These are phyloP conservation scores for Pythium scleroteichum DNA, from an alignment of 352 stramenopile genomes.

Conservation along the genomic window DNA sequence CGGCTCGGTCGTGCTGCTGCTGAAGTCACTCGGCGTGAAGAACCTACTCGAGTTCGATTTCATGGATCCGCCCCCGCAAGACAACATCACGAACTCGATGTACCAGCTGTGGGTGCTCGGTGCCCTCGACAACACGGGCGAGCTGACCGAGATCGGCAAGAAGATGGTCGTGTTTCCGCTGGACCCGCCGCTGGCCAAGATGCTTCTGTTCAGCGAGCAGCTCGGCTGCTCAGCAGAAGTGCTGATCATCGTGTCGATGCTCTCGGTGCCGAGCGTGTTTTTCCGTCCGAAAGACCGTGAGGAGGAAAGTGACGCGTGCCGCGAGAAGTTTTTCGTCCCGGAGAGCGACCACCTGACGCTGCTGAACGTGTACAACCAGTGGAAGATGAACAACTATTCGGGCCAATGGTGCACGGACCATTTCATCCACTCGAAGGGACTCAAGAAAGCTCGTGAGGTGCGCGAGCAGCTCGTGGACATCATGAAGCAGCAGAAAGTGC, in stretches of 20 bases:
- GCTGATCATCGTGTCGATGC: conserved; percentile 96
- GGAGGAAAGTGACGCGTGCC: conserved; percentile 96
- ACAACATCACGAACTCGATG: conserved; percentile 98
- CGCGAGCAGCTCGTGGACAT: conserved; percentile 97
- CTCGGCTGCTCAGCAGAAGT: conserved; percentile 95
- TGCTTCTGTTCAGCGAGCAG: conserved; percentile 95
- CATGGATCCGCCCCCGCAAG: conserved; percentile 96
- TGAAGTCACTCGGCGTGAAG: conserved; percentile 97
- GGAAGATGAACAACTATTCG: conserved; percentile 96
- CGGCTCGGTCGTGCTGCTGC: conserved; percentile 96
- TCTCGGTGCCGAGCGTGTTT: conserved; percentile 97
- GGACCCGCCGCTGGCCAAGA: conserved; percentile 94
- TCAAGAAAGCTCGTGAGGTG: conserved; percentile 92
- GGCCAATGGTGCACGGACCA: conserved; percentile 93
- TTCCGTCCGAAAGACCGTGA: conserved; percentile 96
- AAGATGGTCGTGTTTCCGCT: conserved; percentile 99
- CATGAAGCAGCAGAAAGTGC: conserved; percentile 96
- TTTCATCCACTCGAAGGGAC: conserved; percentile 97
- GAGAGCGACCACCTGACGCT: conserved; percentile 98
- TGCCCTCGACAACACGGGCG: conserved; percentile 96
- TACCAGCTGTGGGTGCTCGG: conserved; percentile 99
- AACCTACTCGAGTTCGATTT: conserved; percentile 98
- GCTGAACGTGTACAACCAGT: conserved; percentile 95
- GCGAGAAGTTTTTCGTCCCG: conserved; percentile 99
- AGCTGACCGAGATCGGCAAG: conserved; percentile 94